Evolutionary conservation across 208 protist species (phyloP), one percentile per base, ranked within the genome.

Genomic region (Leptomonas seymouri): DNA sequence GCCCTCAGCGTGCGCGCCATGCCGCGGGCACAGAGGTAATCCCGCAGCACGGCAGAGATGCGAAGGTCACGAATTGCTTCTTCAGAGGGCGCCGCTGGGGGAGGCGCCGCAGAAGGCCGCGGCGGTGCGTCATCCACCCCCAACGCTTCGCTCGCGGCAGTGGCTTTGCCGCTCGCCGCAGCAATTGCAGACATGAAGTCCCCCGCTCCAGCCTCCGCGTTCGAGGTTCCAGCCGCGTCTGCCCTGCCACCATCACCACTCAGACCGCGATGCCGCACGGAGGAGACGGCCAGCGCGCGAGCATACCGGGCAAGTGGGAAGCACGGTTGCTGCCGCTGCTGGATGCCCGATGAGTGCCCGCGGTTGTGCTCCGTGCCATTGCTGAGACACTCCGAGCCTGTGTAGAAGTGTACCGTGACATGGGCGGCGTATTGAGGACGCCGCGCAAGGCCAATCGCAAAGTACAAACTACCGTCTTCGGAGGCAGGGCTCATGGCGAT

Each of bases 361-460:
- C 18, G 20, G 59, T 14, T 39, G 20, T 20, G 27, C 16, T 1
- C 31, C n/a, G 31, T 27, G 8, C 20, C 31, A 25, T 23, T 18
- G 30, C 42, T 44, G 21, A 59, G 44, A 44, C 49, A 53, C 56
- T 53, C 39, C 59, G 49, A 75, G 4, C 64, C 82, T 50, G 56
- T 78, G 30, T 77, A 84, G 54, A 94, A 81, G 25, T 80, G 71
- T 34, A 92, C 82, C 73, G 71, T 66, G 78, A 61, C 30, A 56
- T 73, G 64, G 80, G 49, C 49, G 11, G 53, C 15, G 67, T 71
- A 42, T 59, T 63, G 61, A 50, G 70, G 70, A 21, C 61, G 77
- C 12, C 82, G 78, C 62, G 87, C 78, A 20, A 94, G 58, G 36
- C 89, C 89, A 2, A 94, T 54, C 1, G 84, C 86, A 23, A 89